Conservation (phyloP, 331 rosid species). For the Dryas integrifolia region DNA sequence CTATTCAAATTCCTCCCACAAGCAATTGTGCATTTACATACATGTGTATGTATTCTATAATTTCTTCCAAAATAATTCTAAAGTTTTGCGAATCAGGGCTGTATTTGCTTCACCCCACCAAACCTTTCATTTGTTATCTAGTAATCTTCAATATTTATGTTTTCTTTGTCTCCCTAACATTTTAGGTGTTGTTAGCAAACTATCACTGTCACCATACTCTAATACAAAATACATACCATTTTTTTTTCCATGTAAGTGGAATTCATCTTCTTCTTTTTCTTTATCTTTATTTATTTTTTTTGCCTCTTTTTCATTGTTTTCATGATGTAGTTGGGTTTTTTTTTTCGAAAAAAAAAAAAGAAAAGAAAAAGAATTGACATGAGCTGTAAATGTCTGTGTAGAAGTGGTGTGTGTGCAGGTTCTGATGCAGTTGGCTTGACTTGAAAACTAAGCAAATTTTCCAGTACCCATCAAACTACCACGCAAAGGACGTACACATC, state of each 20-base stretch:
- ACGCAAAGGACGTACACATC: constrained; percentile 31
- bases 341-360: not conserved
- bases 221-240: too few species aligned
- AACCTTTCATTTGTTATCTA: not conserved
- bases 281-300: not conserved
- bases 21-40: not conserved
- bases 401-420: not conserved
- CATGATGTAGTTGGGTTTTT: constrained; percentile 12
- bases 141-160: not conserved
- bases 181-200: not conserved
- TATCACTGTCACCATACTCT: not conserved
- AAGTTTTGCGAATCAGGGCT: too few species aligned
- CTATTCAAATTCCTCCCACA: too few species aligned
- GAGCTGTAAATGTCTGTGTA: constrained; percentile 25
- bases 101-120: not conserved
- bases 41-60: not conserved
- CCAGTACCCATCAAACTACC: constrained; percentile 37
- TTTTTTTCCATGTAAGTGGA: not conserved
- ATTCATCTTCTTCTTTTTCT: not conserved
- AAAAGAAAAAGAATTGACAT: constrained; percentile 14
- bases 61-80: not conserved
- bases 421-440: constrained; percentile 45
- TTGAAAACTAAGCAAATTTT: constrained; percentile 54
- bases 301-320: too few species aligned
- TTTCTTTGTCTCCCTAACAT: not conserved